Percentiles rank a stretch among this genome's conserved stretches.
Conservation (phyloP, 192 early-diverging fungal genomes). For the Radiomyces spectabilis region DNA sequence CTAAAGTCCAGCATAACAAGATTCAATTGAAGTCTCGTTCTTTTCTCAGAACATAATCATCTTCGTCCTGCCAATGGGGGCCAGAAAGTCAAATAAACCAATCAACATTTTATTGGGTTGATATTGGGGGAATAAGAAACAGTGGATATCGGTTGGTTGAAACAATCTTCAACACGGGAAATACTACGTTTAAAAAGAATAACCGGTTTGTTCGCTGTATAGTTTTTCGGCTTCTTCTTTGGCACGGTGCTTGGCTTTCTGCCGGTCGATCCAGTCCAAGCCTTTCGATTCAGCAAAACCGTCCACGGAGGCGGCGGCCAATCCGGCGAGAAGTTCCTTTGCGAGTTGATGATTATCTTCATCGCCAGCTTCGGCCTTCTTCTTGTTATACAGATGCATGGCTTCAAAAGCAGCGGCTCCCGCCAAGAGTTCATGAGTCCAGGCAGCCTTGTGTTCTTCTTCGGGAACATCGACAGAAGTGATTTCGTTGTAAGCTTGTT, state of each 20-base stretch:
- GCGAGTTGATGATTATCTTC: conserved; percentile 27
- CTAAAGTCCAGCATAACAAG: too few species aligned
- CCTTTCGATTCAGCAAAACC: conserved; percentile 42
- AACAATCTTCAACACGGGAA: too few species aligned
- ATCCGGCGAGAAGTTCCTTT: conserved; percentile 38
- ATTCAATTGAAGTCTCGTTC: too few species aligned
- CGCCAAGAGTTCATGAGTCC: conserved; percentile 20
- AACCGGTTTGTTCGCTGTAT: conserved; percentile 23
- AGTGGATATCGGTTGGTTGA: too few species aligned
- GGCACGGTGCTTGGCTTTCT: conserved; percentile 39
- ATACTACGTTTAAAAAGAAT: too few species aligned
- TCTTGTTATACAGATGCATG: conserved; percentile 25
- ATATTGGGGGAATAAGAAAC: too few species aligned
- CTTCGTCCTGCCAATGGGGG: too few species aligned
- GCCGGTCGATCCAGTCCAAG: conserved; percentile 33
- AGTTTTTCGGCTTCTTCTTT: conserved; percentile 32
- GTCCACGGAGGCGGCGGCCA: conserved; percentile 34
- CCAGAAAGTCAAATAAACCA: too few species aligned
- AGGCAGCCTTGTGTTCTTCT: too few species aligned
- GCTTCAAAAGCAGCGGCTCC: conserved; percentile 40
- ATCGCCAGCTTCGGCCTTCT: conserved; percentile 11
- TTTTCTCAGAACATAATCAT: too few species aligned
- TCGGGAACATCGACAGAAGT: too few species aligned
- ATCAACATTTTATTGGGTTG: too few species aligned
- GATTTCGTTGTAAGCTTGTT: not conserved